Evolutionary conservation across 345 rosid genomes (phyloP).

Genomic region (Clarkia xantiana): DNA sequence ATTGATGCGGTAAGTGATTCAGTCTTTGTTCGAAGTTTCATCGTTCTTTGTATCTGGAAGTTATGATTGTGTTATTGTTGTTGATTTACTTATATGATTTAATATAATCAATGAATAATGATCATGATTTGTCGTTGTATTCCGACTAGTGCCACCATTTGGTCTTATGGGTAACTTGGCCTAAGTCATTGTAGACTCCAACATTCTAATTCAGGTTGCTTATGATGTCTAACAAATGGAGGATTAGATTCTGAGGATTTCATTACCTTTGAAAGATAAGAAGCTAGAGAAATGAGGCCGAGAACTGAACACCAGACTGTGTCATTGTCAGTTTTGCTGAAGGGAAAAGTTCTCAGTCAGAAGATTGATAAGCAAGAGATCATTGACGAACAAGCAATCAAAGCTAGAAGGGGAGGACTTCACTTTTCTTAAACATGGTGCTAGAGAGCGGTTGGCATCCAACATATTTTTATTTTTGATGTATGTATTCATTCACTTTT

Average conservation of each 20-base stretch:
- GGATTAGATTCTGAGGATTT: background rate
- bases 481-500: slow-evolving; percentile 18
- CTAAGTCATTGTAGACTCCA: too few relatives aligned
- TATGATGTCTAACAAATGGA: background rate
- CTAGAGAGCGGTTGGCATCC: slow-evolving; percentile 63
- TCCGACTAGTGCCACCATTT: too few relatives aligned
- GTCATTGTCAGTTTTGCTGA: slow-evolving; percentile 72
- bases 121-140: too few relatives aligned
- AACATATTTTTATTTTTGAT: slow-evolving; percentile 75
- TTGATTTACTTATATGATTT: too few relatives aligned
- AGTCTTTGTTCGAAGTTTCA: too few relatives aligned
- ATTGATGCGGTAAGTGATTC: too few relatives aligned
- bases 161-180: too few relatives aligned
- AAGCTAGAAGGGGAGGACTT: slow-evolving; percentile 95
- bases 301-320: slow-evolving; percentile 71
- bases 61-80: too few relatives aligned
- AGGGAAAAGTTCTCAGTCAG: slow-evolving; percentile 81
- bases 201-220: too few relatives aligned
- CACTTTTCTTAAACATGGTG: slow-evolving; percentile 70
- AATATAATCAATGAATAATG: too few relatives aligned
- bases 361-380: slow-evolving; percentile 75
- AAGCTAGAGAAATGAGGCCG: slow-evolving; percentile 27
- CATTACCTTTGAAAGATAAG: slow-evolving; percentile 1
- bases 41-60: too few relatives aligned
- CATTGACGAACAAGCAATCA: slow-evolving; percentile 66